These are phyloP conservation scores for Fusarium pseudograminearum DNA, from an alignment of 2,329 filamentous ascomycete genomes.

Conservation along the genomic window DNA sequence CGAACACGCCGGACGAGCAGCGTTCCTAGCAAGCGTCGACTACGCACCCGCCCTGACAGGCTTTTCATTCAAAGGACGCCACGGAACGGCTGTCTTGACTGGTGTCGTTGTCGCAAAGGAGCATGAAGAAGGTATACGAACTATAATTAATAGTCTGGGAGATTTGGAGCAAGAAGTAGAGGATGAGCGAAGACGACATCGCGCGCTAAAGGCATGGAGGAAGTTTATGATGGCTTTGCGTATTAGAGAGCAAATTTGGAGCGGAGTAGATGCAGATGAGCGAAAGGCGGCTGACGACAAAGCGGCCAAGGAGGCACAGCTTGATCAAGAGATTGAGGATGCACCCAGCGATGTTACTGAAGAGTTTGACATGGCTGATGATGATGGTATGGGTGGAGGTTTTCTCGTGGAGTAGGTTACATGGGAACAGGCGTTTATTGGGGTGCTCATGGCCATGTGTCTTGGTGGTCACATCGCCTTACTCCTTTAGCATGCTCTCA, in stretches of 20 bases:
- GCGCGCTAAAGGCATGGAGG: slow-evolving; percentile 74
- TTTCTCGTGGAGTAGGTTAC: slow-evolving; percentile 56
- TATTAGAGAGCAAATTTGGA: slow-evolving; percentile 79
- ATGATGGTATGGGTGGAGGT: slow-evolving; percentile 60
- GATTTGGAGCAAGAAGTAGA: slow-evolving; percentile 74
- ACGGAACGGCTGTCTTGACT: slow-evolving; percentile 84
- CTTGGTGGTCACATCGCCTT: background rate
- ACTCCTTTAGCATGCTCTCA: background rate
- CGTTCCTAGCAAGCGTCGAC: slow-evolving; percentile 81
- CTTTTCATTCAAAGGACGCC: slow-evolving; percentile 86
- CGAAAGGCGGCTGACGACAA: slow-evolving; percentile 56
- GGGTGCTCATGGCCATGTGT: background rate
- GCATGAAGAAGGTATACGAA: slow-evolving; percentile 76
- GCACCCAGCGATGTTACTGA: slow-evolving; percentile 58
- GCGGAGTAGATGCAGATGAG: slow-evolving; percentile 63
- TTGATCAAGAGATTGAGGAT: slow-evolving; percentile 53
- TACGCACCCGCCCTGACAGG: slow-evolving; percentile 91
- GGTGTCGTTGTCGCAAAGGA: slow-evolving; percentile 83
- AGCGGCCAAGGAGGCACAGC: slow-evolving; percentile 53
- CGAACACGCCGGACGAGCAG: slow-evolving; percentile 75
- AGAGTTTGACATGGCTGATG: slow-evolving; percentile 59
- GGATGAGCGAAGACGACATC: slow-evolving; percentile 77
- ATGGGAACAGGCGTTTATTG: background rate
- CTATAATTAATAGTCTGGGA: slow-evolving; percentile 75
- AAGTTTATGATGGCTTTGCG: slow-evolving; percentile 82